Evolutionary conservation across 108 stramenopile species (phyloP), one percentile per base, ranked within the genome.

Genomic region (Discostella pseudostelligera): DNA sequence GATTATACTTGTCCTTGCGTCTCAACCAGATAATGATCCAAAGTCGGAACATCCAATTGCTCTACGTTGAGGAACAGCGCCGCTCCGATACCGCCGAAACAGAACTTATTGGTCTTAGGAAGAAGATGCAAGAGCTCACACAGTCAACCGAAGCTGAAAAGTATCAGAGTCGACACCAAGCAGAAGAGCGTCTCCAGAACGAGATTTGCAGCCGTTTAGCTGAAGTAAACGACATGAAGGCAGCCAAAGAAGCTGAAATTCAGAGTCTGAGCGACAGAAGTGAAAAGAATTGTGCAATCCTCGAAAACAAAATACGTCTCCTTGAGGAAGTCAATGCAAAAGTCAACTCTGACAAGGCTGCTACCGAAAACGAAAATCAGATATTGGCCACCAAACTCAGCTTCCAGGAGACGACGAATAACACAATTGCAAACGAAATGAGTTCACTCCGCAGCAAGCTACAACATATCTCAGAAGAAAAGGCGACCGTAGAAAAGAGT

Each of bases 1-100:
- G 80, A 62, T 20, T 56, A 13, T 81, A 81, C 46, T 66, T 81
- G 0, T 78, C 80, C n/a, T 72, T 51, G 11, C 29, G 76, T 17
- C 71, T 81, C 21, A 69, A 47, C 26, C 75, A 81, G 42, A 73
- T 49, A 8, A 57, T 81, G 75, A 45, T 42, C 39, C 66, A 81
- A 43, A 59, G 35, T 39, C 47, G 16, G 35, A 54, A 56, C 16
- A 39, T 62, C n/a, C 56, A 40, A 16, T 51, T 39, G 24, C 61
- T 55, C n/a, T 60, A 59, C 22, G 19, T 26, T 16, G 56, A 66
- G 19, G 70, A 77, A 50, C 46, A 56, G 24, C 45, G 61, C 7
- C 65, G 76, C 10, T 67, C 56, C 44, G 66, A 78, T 11, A 53
- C 29, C 13, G 76, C 71, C 22, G 80, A 77, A 39, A 42, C 39